Base-by-base conservation (phyloP, 345 rosid genomes). In the Mercurialis annua region DNA sequence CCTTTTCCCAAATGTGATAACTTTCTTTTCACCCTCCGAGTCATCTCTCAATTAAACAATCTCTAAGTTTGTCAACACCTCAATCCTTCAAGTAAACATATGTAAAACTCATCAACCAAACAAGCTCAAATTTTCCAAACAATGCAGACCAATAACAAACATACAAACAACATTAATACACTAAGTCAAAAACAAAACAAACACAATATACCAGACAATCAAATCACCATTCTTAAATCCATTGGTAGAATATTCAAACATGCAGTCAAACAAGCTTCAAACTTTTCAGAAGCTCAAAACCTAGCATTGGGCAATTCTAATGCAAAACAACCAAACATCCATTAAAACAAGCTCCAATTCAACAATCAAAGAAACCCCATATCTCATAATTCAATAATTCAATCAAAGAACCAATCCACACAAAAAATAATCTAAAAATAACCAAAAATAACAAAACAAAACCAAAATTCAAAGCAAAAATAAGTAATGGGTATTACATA, bases 11-110 rank as follows among this genome's bases (percentile, higher is more conserved):
- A 73, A 7, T 51, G 63, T 55, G 70, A 64, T 56, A 74, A 16
- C 71, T 74, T 78, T 64, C 68, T 70, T 56, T 71, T 68, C 57
- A 71, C 67, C 55, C 62, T 71, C 67, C 73, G 65, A 48, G 71
- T 57, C 81, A 73, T 78, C 26, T 62, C 66, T 50, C 48, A 42
- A 60, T 54, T 53, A 55, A 54, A 53, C 2, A 65, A 54, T 59
- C 62, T 55, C 65, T 67, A 57, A 51, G 36, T 27, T 49, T 26
- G 20, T 18, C 11, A 54, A 30, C 50, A 20, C 30, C 18, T 33
- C 23, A 69, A 52, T 20, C 30, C 59, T 16, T 68, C 65, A 26
- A 29, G 34, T 68, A 17, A 59, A 49, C 2, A 26, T 24, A 10
- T 12, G 33, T 27, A 11, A 26, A 49, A 48, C 49, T 36, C 46